phyloP scores from a whole-genome alignment of 2,329 filamentous ascomycete species.

The Pseudocercospora crystallina region DNA sequence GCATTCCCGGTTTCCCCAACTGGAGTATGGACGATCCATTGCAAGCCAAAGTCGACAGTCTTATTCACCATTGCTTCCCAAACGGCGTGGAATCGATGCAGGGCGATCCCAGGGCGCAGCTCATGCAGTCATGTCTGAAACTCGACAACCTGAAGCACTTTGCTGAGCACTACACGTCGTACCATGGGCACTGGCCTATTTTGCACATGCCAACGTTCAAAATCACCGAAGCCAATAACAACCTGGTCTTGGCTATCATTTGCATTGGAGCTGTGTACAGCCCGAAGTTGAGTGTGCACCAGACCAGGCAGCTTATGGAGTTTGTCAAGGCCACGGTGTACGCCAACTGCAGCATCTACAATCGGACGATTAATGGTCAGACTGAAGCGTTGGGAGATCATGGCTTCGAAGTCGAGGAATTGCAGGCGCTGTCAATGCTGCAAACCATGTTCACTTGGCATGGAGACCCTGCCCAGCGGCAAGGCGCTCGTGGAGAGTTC shows the following conservation, averaged over 20 bases:
- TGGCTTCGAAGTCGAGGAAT: conserved; percentile 57
- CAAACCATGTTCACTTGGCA: conserved; percentile 68
- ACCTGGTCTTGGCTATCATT: conserved; percentile 68
- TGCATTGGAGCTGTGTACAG: conserved; percentile 76
- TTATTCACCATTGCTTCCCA: conserved; percentile 55
- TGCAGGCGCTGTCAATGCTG: conserved; percentile 66
- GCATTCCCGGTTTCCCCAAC: conserved; percentile 38
- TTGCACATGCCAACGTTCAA: conserved; percentile 72
- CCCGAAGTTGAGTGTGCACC: conserved; percentile 57
- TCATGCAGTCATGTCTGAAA: conserved; percentile 57
- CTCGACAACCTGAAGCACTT: conserved; percentile 70
- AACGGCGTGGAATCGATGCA: conserved; percentile 56
- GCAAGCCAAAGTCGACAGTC: conserved; percentile 45
- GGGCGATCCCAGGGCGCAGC: conserved; percentile 50
- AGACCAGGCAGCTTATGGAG: conserved; percentile 69
- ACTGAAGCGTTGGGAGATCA: conserved; percentile 41
- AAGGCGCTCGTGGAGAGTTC: conserved; percentile 61
- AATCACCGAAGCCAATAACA: conserved; percentile 64
- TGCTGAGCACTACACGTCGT: conserved; percentile 69
- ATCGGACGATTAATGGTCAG: conserved; percentile 41
- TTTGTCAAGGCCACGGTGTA: conserved; percentile 60
- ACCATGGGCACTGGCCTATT: conserved; percentile 71
- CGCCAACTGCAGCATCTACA: conserved; percentile 55
- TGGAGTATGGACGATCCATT: conserved; percentile 49
- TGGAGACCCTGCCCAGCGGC: conserved; percentile 64